Evolutionary conservation across 257 asterid species (phyloP).

Genomic region (Gentiana dahurica): DNA sequence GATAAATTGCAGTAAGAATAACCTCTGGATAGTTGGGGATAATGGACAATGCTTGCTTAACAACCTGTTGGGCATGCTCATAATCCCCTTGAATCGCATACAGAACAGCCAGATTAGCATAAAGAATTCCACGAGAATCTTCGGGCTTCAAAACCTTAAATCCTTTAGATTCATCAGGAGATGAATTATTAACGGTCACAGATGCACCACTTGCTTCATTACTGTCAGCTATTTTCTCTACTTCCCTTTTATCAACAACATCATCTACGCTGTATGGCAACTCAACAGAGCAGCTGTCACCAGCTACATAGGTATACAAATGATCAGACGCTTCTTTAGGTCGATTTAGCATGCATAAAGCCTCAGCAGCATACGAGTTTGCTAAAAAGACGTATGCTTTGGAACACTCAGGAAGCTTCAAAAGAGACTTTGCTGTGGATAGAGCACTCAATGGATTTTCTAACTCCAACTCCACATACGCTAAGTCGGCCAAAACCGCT

Average conservation of each 20-base stretch:
- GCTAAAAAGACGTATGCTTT: conserved; percentile 49
- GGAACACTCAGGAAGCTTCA: conserved; percentile 44
- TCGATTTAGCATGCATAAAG: conserved; percentile 66
- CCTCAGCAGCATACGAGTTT: conserved; percentile 75
- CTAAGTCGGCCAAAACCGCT: conserved; percentile 61
- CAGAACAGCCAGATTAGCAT: conserved; percentile 57
- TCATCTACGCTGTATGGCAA: conserved; percentile 66
- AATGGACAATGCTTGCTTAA: conserved; percentile 38
- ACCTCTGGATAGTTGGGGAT: conserved; percentile 47
- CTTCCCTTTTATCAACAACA: conserved; percentile 40
- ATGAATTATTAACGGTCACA: conserved; percentile 9
- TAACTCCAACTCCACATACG: conserved; percentile 59
- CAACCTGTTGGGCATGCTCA: conserved; percentile 50
- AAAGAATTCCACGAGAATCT: conserved; percentile 63
- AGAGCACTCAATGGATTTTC: conserved; percentile 68
- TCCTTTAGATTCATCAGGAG: conserved; percentile 33
- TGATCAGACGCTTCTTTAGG: conserved; percentile 74
- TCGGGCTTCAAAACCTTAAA: conserved; percentile 52
- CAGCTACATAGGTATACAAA: conserved; percentile 36
- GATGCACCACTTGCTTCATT: conserved; percentile 37
- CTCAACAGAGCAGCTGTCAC: conserved; percentile 29
- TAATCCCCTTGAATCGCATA: conserved; percentile 47
- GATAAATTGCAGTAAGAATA: conserved; percentile 55
- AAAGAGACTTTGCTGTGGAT: conserved; percentile 41
- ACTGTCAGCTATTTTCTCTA: conserved; percentile 36